Conservation (phyloP, 73 alveolate species). For the Paramecium octaurelia region DNA sequence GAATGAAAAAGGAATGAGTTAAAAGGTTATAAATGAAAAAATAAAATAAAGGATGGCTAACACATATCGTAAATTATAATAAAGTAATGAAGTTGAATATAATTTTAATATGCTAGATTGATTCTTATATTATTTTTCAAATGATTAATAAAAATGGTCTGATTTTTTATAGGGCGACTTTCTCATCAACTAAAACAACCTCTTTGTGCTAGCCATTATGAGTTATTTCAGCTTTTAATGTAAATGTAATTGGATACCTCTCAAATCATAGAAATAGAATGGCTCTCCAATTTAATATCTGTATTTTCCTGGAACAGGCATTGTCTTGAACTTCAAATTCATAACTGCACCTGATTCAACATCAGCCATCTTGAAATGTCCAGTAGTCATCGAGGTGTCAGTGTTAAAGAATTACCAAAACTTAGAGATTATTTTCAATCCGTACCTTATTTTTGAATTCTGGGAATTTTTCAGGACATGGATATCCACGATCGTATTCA, state of each 20-base stretch:
- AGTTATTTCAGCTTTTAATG: constrained; percentile 43
- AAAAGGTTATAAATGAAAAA: neutral
- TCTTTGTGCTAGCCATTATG: constrained; percentile 60
- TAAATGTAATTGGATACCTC: constrained; percentile 30
- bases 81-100: neutral
- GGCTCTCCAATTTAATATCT: constrained; percentile 84
- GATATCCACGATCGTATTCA: constrained; percentile 78
- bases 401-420: constrained; percentile 82
- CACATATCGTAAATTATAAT: neutral
- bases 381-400: constrained; percentile 78
- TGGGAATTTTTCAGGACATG: constrained; percentile 82
- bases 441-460: constrained; percentile 69
- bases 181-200: constrained; percentile 60
- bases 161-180: constrained; percentile 47
- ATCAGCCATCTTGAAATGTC: constrained; percentile 82
- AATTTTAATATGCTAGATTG: constrained; percentile 19
- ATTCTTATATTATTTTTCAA: constrained; percentile 40
- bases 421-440: neutral
- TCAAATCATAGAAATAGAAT: constrained; percentile 73
- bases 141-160: constrained; percentile 63
- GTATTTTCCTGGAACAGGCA: constrained; percentile 84
- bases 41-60: neutral
- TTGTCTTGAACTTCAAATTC: constrained; percentile 84
- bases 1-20: neutral
- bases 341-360: constrained; percentile 83